A percentile compares a stretch with the other conserved stretches of the same genome.
These are phyloP conservation scores for Monosporascus sp. DNA, from an alignment of 2,329 filamentous ascomycete species.

Conservation along the genomic window DNA sequence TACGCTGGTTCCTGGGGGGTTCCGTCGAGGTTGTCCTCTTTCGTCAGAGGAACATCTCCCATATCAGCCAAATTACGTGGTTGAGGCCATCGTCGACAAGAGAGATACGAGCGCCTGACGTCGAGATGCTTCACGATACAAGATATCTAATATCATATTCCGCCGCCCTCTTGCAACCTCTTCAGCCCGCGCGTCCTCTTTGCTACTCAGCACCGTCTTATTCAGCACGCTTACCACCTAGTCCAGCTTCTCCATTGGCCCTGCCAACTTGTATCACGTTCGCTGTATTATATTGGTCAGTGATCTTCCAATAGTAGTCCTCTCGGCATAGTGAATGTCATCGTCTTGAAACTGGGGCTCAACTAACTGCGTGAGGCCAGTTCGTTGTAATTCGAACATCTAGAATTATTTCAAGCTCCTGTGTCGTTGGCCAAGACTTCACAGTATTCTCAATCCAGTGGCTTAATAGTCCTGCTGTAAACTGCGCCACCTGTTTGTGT, in stretches of 20 bases:
- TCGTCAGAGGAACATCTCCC: slow-evolving; percentile 15
- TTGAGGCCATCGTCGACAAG: slow-evolving; percentile 11
- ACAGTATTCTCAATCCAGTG: neutral
- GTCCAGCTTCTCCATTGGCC: slow-evolving; percentile 22
- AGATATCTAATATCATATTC: slow-evolving; percentile 16
- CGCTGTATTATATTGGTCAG: slow-evolving; percentile 39
- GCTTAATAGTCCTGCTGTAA: slow-evolving; percentile 8
- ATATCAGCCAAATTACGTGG: slow-evolving; percentile 17
- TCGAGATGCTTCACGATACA: slow-evolving; percentile 29
- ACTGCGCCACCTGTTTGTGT: slow-evolving; percentile 7
- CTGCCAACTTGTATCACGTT: slow-evolving; percentile 21
- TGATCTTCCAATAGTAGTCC: slow-evolving; percentile 24
- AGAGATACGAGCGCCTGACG: slow-evolving; percentile 19
- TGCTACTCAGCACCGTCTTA: slow-evolving; percentile 15
- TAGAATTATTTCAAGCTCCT: neutral
- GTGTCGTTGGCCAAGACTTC: neutral
- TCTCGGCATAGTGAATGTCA: slow-evolving; percentile 5
- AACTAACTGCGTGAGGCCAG: slow-evolving; percentile 19
- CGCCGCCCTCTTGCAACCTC: slow-evolving; percentile 18
- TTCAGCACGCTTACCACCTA: slow-evolving; percentile 16
- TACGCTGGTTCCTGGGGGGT: slow-evolving; percentile 6
- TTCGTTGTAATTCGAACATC: slow-evolving; percentile 15
- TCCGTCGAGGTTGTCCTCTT: slow-evolving; percentile 15
- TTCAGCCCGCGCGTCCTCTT: slow-evolving; percentile 11
- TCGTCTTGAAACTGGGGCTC: slow-evolving; percentile 8